These are phyloP conservation scores for Massarina eburnea DNA, from an alignment of 2,329 filamentous ascomycete species.

Conservation along the genomic window DNA sequence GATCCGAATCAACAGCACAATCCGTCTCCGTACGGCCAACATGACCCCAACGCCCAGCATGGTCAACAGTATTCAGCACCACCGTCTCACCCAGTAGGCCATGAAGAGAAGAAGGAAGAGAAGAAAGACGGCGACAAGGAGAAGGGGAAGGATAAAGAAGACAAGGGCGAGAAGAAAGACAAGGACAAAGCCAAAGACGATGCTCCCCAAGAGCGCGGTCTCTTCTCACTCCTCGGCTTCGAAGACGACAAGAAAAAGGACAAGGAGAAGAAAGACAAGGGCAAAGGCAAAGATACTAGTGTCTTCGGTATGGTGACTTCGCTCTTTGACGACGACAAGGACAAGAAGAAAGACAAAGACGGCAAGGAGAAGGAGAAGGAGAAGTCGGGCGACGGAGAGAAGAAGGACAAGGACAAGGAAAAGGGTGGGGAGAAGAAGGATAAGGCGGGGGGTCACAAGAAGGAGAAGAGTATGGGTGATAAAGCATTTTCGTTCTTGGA, in stretches of 20 bases:
- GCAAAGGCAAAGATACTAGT: not conserved
- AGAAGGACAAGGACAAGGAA: not conserved
- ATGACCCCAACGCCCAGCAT: not conserved
- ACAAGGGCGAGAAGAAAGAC: not conserved
- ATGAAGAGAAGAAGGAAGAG: not conserved
- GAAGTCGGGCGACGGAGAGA: not conserved
- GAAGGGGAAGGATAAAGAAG: not conserved
- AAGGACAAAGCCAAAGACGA: not conserved
- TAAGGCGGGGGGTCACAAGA: not conserved
- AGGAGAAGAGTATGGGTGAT: constrained; percentile 1
- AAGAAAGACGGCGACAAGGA: not conserved
- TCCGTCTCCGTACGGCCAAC: not conserved
- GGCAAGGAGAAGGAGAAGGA: not conserved
- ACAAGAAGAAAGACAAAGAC: not conserved
- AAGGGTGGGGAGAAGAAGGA: not conserved
- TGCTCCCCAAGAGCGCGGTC: not conserved
- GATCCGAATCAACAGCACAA: not conserved
- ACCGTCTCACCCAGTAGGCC: not conserved
- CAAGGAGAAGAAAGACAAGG: constrained; percentile 1
- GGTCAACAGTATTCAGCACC: not conserved
- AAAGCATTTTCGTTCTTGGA: constrained; percentile 2
- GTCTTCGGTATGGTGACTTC: not conserved
- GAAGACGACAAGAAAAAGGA: constrained; percentile 1
- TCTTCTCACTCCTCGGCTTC: not conserved
- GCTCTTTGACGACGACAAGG: not conserved